Evolutionary conservation across 2,329 filamentous ascomycete genomes (phyloP), one percentile per base, ranked within the genome.

Genomic region (Fusarium humuli): DNA sequence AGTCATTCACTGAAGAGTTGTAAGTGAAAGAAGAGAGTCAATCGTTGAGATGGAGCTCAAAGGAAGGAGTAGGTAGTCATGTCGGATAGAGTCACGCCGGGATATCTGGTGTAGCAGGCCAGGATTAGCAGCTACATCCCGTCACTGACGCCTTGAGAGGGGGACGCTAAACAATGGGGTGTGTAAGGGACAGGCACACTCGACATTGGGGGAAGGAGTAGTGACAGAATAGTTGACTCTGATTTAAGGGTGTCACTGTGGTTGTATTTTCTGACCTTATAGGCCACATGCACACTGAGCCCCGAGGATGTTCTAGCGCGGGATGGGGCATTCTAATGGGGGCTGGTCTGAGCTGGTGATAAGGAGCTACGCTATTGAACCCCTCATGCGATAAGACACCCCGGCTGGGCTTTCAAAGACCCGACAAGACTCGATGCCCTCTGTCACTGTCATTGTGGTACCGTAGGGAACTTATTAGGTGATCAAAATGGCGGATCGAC

Each of bases 1-100:
- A 73, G 70, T 75, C 63, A 70, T 75, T 66, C 71, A 69, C 64
- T 63, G 61, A 30, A 60, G 57, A 62, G 64, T 58, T 71, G 61
- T 54, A 61, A 70, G 61, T 67, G 69, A 73, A 61, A 71, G 72
- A 61, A 69, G 68, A 63, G 64, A 58, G 53, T 60, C 32, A 41
- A 52, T 41, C 14, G 49, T 52, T 52, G 49, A 52, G 41, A 53
- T 57, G 55, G 63, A 55, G 58, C 59, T 64, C 63, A 66, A 65
- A 59, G 60, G 65, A 46, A 55, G 66, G 50, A 61, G 48, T 46
- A 50, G 54, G 55, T 30, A 60, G 65, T 67, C 65, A 67, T 63
- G 49, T 47, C 64, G 56, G 61, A 67, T 44, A 56, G 46, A 68
- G 53, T 68, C 62, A 53, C 53, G 37, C 46, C 48, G 48, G 61